These are phyloP conservation scores for Eruca vesicaria DNA, from an alignment of 441 rosid species.

Conservation along the genomic window DNA sequence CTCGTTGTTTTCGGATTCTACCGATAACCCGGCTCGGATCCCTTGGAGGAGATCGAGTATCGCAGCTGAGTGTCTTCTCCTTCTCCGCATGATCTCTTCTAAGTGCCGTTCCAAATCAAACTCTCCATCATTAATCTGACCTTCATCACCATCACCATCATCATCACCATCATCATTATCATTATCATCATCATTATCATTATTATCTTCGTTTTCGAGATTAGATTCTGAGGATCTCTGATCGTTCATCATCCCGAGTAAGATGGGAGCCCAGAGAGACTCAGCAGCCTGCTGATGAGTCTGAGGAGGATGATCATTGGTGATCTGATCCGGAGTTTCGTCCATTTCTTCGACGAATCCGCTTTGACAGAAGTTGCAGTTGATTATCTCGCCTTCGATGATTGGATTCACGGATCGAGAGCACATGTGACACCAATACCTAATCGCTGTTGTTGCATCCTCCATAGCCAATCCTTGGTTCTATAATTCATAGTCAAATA, in stretches of 20 bases:
- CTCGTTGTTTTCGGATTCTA: constrained; percentile 52
- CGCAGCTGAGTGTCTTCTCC: constrained; percentile 62
- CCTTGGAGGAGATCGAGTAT: constrained; percentile 65
- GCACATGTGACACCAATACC: constrained; percentile 80
- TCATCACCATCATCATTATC: background rate
- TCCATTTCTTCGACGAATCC: constrained; percentile 74
- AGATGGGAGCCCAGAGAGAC: constrained; percentile 81
- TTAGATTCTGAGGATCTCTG: constrained; percentile 34
- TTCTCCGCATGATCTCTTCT: constrained; percentile 58
- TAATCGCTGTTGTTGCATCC: constrained; percentile 46
- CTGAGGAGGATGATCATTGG: constrained; percentile 26
- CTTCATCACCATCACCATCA: background rate
- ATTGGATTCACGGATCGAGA: constrained; percentile 57
- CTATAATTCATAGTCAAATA: background rate
- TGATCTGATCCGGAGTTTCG: constrained; percentile 37
- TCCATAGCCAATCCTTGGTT: constrained; percentile 39
- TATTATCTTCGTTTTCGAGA: constrained; percentile 29
- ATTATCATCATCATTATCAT: background rate
- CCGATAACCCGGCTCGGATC: constrained; percentile 51
- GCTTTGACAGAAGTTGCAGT: constrained; percentile 64
- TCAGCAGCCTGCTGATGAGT: constrained; percentile 16
- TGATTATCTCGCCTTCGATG: constrained; percentile 52
- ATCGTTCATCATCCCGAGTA: constrained; percentile 75
- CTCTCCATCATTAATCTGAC: constrained; percentile 26
- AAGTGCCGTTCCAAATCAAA: constrained; percentile 48